phyloP scores from a whole-genome alignment of 179 eudicot species.

The Beta macrorhiza region DNA sequence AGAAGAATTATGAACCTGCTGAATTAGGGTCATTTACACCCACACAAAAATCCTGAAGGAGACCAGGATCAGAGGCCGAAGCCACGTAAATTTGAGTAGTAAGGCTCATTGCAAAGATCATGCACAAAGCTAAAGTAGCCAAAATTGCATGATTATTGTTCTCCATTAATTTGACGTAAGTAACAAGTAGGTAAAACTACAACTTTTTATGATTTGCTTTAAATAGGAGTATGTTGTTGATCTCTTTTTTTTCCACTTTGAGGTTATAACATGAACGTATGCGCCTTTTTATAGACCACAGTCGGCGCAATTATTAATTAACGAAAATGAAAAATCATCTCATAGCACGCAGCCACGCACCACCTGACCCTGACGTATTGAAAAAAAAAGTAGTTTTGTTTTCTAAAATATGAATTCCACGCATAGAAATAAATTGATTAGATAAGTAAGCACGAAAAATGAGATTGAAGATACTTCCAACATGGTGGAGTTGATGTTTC shows the following conservation, averaged over 20 bases:
- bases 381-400: no score
- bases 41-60: slow-evolving; percentile 16
- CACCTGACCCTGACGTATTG: no score
- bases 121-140: neutral
- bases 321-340: neutral
- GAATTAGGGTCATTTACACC: slow-evolving; percentile 3
- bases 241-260: neutral
- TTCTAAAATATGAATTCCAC: no score
- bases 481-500: no score
- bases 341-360: no score
- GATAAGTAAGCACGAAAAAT: no score
- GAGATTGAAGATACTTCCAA: no score
- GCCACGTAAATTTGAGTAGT: slow-evolving; percentile 1
- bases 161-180: neutral
- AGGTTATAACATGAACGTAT: neutral
- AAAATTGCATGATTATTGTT: neutral
- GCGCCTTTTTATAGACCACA: neutral
- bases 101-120: neutral
- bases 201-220: no score
- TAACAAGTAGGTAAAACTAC: neutral
- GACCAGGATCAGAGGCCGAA: slow-evolving; percentile 9
- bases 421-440: no score
- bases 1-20: neutral
- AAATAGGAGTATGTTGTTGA: no score
- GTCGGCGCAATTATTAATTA: neutral